A percentile compares a stretch with the other conserved stretches of the same genome.
These are phyloP conservation scores for Ganoderma resinaceum DNA, from an alignment of 1,284 basidiomycete species.

Conservation along the genomic window DNA sequence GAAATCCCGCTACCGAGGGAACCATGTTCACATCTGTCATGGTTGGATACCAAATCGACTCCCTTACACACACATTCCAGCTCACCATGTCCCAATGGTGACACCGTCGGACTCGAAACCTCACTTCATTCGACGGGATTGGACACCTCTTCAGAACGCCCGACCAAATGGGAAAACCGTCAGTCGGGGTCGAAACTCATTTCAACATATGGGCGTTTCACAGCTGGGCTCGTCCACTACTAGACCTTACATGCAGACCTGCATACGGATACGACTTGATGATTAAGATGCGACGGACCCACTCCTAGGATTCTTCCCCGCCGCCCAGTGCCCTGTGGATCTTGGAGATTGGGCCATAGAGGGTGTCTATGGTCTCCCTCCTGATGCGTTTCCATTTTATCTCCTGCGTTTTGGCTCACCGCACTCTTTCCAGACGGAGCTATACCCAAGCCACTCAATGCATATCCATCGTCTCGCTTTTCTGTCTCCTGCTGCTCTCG, in stretches of 20 bases:
- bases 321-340: not conserved
- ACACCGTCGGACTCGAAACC: not conserved
- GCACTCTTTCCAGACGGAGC: not conserved
- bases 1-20: not conserved
- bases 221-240: not conserved
- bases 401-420: not conserved
- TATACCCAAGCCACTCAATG: not conserved
- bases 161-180: not conserved
- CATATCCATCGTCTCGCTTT: not conserved
- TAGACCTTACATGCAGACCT: not conserved
- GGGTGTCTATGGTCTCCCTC: not conserved
- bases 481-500: not conserved
- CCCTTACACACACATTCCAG: not conserved
- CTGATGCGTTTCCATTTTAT: not conserved
- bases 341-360: not conserved
- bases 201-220: not conserved
- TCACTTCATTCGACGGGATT: not conserved
- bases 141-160: not conserved
- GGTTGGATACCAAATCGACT: not conserved
- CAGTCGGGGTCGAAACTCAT: not conserved
- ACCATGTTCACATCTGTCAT: not conserved
- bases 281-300: not conserved
- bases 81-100: not conserved
- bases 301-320: not conserved
- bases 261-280: not conserved